Conservation (phyloP, 1,284 basidiomycete genomes). For the Heterobasidion occidentale region DNA sequence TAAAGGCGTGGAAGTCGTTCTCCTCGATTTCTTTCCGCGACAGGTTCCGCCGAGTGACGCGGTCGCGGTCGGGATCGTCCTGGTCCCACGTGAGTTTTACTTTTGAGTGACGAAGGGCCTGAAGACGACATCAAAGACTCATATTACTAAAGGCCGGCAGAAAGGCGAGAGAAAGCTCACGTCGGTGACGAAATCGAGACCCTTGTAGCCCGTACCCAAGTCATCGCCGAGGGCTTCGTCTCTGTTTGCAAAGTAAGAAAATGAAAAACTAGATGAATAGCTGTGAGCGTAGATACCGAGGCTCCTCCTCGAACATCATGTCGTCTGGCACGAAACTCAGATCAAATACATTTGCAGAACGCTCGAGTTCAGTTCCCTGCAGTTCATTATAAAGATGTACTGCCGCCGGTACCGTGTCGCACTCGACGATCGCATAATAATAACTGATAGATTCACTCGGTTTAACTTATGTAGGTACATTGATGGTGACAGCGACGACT, state of each 20-base stretch:
- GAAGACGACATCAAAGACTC: background rate
- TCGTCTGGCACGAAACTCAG: slow-evolving; percentile 90
- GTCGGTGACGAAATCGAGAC: slow-evolving; percentile 90
- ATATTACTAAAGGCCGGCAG: background rate
- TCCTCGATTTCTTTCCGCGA: slow-evolving; percentile 84
- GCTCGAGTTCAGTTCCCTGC: slow-evolving; percentile 93
- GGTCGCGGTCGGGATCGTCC: slow-evolving; percentile 86
- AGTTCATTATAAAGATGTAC: slow-evolving; percentile 81
- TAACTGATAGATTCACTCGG: slow-evolving; percentile 50
- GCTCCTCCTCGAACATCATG: slow-evolving; percentile 84
- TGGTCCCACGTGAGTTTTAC: slow-evolving; percentile 99
- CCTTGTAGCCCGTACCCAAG: slow-evolving; percentile 62
- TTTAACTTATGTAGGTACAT: background rate
- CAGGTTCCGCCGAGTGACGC: slow-evolving; percentile 72
- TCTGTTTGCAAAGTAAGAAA: slow-evolving; percentile 30
- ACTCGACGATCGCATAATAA: slow-evolving; percentile 94
- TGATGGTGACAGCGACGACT: slow-evolving; percentile 20
- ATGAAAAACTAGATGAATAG: background rate
- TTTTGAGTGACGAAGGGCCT: slow-evolving; percentile 98
- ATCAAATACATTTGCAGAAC: slow-evolving; percentile 95
- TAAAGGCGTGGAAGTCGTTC: slow-evolving; percentile 77
- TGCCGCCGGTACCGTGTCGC: slow-evolving; percentile 75
- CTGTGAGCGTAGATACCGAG: slow-evolving; percentile 39
- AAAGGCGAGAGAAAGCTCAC: slow-evolving; percentile 36
- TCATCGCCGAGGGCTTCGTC: slow-evolving; percentile 73